These are phyloP conservation scores for Verticillium tricorpus DNA, from an alignment of 2,329 filamentous ascomycete species.

Conservation along the genomic window DNA sequence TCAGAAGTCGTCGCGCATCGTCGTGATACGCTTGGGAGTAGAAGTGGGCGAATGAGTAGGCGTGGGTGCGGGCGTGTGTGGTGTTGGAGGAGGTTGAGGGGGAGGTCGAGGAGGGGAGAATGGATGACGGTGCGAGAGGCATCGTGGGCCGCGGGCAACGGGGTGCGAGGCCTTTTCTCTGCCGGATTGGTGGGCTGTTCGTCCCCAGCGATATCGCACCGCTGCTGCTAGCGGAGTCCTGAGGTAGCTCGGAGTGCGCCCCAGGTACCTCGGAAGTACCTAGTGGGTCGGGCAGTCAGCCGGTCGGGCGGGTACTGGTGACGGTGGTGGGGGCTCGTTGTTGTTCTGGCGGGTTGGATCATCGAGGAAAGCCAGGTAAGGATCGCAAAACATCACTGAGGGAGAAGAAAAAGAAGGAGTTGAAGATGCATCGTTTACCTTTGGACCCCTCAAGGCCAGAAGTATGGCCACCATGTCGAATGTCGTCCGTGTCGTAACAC, in stretches of 20 bases:
- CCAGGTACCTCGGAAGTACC: constrained; percentile 2
- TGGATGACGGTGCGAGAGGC: constrained; percentile 10
- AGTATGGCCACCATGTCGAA: not conserved
- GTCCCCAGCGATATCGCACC: constrained; percentile 3
- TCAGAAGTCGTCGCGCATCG: constrained; percentile 6
- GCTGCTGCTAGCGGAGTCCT: not conserved
- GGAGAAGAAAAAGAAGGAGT: constrained; percentile 6
- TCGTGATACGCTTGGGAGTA: not conserved
- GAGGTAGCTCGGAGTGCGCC: not conserved
- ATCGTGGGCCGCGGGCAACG: constrained; percentile 10
- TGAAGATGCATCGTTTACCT: not conserved
- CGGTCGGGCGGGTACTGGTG: constrained; percentile 5
- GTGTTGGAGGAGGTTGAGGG: constrained; percentile 1
- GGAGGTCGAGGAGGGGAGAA: constrained; percentile 4
- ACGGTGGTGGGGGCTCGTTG: constrained; percentile 7
- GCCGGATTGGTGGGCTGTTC: constrained; percentile 2
- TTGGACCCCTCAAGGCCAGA: not conserved
- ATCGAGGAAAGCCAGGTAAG: not conserved
- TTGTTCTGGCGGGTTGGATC: constrained; percentile 4
- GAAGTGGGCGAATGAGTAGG: constrained; percentile 1
- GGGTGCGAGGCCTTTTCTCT: constrained; percentile 1
- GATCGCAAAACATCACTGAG: not conserved
- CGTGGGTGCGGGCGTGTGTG: constrained; percentile 6
- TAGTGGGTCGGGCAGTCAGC: not conserved
- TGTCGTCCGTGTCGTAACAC: not conserved